phyloP scores from a whole-genome alignment of 495 filamentous ascomycete species.

The Penicillium verhagenii region DNA sequence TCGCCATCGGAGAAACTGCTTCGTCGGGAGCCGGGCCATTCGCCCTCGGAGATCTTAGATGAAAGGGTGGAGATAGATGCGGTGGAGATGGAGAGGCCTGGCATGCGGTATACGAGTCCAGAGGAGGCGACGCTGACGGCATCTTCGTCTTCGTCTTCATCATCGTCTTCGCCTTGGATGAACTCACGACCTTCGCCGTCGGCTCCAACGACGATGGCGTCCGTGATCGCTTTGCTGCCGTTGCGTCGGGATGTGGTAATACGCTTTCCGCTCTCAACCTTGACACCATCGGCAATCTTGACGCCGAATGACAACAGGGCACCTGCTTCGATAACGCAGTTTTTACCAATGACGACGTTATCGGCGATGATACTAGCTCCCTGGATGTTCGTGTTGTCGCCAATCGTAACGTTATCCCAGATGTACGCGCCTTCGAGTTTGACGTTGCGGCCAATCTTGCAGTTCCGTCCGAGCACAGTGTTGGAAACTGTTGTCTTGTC shows the following conservation, averaged over 20 bases:
- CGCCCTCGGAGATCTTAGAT: constrained; percentile 46
- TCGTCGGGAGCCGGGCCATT: constrained; percentile 50
- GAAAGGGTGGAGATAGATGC: constrained; percentile 78
- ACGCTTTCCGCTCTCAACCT: constrained; percentile 48
- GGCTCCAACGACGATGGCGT: constrained; percentile 47
- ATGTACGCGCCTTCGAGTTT: constrained; percentile 78
- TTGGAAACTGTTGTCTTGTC: constrained; percentile 64
- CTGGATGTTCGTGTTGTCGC: constrained; percentile 65
- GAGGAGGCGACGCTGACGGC: constrained; percentile 48
- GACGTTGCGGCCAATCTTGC: constrained; percentile 81
- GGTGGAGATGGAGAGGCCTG: constrained; percentile 64
- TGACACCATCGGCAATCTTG: constrained; percentile 60
- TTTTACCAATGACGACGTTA: constrained; percentile 65
- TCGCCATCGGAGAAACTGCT: constrained; percentile 59
- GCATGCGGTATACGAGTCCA: constrained; percentile 67
- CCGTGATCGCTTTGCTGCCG: constrained; percentile 45
- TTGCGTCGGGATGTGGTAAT: constrained; percentile 56
- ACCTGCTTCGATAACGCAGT: constrained; percentile 65
- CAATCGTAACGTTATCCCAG: constrained; percentile 81
- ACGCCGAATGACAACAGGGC: constrained; percentile 80
- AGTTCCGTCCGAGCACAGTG: constrained; percentile 78
- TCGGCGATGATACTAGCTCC: constrained; percentile 78
- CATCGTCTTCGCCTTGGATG: constrained; percentile 50
- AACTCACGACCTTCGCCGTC: constrained; percentile 50
- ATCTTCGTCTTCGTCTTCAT: constrained; percentile 51